Conservation (phyloP, 768 basidiomycete genomes). For the Leccinum arenicola region DNA sequence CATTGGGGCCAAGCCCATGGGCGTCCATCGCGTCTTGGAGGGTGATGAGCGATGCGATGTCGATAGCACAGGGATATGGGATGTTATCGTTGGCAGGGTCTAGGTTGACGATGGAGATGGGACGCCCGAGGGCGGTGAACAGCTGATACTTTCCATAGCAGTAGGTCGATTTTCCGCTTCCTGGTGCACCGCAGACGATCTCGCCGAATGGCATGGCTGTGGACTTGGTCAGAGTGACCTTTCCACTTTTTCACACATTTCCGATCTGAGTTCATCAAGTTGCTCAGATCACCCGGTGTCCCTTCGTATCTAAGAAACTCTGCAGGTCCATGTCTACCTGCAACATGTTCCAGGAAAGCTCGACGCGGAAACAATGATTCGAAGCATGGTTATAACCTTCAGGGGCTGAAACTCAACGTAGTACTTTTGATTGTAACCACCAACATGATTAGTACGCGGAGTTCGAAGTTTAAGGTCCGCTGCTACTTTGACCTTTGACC, state of each 20-base stretch:
- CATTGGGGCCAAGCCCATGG: conserved; percentile 88
- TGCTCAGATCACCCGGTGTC: too few relatives aligned
- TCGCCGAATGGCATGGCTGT: conserved; percentile 79
- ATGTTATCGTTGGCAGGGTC: conserved; percentile 92
- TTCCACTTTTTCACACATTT: neutral
- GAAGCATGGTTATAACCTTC: too few relatives aligned
- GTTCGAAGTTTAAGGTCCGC: conserved; percentile 18
- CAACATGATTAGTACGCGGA: conserved; percentile 6
- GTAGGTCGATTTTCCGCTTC: conserved; percentile 86
- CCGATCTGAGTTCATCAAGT: too few relatives aligned
- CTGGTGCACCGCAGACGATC: conserved; percentile 82
- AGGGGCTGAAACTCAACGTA: too few relatives aligned
- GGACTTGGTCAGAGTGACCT: neutral
- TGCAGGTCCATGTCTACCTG: neutral
- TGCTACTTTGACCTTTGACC: neutral
- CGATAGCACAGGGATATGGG: conserved; percentile 88
- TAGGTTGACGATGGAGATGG: conserved; percentile 89
- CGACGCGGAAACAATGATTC: too few relatives aligned
- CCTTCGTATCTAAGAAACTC: neutral
- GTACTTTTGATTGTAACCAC: too few relatives aligned
- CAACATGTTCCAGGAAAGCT: neutral
- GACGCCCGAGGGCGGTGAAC: conserved; percentile 80
- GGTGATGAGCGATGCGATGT: conserved; percentile 82
- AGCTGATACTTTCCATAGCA: conserved; percentile 88
- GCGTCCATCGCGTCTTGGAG: conserved; percentile 84